Conservation (phyloP, 306 rosid species). For the Styphnolobium japonicum region DNA sequence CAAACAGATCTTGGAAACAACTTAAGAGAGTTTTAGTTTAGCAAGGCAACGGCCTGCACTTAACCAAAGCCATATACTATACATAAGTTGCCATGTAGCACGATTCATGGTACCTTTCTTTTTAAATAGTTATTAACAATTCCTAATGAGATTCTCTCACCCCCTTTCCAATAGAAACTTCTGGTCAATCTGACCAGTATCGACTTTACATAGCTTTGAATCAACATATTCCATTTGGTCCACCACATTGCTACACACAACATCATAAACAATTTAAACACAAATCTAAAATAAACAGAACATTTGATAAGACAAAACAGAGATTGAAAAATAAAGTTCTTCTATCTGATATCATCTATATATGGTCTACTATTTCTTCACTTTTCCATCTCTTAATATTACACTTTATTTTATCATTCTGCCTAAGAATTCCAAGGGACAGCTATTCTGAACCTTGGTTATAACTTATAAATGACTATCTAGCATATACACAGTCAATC, state of each 20-base stretch:
- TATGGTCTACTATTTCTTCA: background rate
- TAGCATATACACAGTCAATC: background rate
- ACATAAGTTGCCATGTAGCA: background rate
- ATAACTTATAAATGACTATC: background rate
- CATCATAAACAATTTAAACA: conserved; percentile 10
- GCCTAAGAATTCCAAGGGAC: background rate
- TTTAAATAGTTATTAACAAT: background rate
- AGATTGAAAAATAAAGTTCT: background rate
- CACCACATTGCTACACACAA: background rate
- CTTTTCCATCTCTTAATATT: background rate
- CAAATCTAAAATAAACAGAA: background rate
- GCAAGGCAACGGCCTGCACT: background rate
- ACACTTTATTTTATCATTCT: background rate
- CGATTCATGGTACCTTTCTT: background rate
- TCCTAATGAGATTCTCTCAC: background rate
- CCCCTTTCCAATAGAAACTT: conserved; percentile 1
- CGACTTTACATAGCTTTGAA: background rate
- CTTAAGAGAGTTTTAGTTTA: background rate
- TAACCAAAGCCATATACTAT: background rate
- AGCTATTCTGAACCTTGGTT: background rate
- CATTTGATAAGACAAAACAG: background rate
- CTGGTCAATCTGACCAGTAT: background rate
- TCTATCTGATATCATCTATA: background rate
- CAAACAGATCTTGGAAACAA: background rate
- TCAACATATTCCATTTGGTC: background rate